phyloP scores from a whole-genome alignment of 345 rosid genomes.

The Mangifera indica region DNA sequence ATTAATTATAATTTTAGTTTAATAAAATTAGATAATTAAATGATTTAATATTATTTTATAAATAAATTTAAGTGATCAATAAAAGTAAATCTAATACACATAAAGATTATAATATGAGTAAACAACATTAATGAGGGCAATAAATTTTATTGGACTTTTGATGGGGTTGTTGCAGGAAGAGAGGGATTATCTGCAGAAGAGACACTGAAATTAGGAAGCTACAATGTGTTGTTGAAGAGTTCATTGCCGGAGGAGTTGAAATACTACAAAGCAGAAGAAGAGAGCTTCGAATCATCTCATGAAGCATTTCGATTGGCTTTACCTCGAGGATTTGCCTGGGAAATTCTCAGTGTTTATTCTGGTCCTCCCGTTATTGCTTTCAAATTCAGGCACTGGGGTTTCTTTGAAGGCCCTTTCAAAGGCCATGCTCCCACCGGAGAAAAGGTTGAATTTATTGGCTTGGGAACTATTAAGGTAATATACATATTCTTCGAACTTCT shows the following conservation, averaged over 20 bases:
- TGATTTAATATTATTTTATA: no score
- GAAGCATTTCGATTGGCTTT: slow-evolving; percentile 59
- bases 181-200: slow-evolving; percentile 74
- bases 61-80: no score
- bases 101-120: no score
- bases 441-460: slow-evolving; percentile 55
- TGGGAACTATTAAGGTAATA: slow-evolving; percentile 65
- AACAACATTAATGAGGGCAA: no score
- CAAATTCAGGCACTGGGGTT: slow-evolving; percentile 91
- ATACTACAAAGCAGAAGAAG: slow-evolving; percentile 65
- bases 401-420: slow-evolving; percentile 72
- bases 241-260: slow-evolving; percentile 57
- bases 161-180: slow-evolving; percentile 55
- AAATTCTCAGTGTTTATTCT: slow-evolving; percentile 57
- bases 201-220: slow-evolving; percentile 56
- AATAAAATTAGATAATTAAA: no score
- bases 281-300: slow-evolving; percentile 77
- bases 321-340: slow-evolving; percentile 88
- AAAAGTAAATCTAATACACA: no score
- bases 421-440: slow-evolving; percentile 75
- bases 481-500: not conserved
- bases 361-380: slow-evolving; percentile 74
- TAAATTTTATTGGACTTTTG: no score
- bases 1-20: no score
- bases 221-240: slow-evolving; percentile 62